Evolutionary conservation across 1,284 basidiomycete genomes (phyloP).

Genomic region (Melanopsichium pennsylvanicum): DNA sequence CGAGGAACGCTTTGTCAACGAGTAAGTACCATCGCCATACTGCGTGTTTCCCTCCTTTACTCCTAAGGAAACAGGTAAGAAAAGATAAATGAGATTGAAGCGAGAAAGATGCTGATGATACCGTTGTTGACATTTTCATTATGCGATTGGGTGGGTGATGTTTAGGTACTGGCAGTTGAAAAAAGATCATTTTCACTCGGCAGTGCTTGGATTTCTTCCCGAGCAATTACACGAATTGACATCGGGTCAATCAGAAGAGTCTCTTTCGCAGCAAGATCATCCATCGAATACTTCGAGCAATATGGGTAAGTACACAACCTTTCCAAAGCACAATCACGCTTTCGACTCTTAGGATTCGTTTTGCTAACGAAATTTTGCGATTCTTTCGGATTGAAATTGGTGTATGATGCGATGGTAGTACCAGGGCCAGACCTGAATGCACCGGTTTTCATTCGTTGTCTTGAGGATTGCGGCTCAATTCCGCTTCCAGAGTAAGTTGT

Average conservation of each 20-base stretch:
- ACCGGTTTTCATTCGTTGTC: slow-evolving; percentile 61
- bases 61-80: too few relatives aligned
- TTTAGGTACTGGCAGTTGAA: slow-evolving; percentile 51
- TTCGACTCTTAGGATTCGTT: too few relatives aligned
- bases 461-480: slow-evolving; percentile 54
- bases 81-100: not conserved
- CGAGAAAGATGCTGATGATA: not conserved
- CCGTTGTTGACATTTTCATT: not conserved
- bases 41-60: not conserved
- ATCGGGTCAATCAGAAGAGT: slow-evolving; percentile 18
- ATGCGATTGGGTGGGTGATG: too few relatives aligned
- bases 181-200: slow-evolving; percentile 35
- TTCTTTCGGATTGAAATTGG: too few relatives aligned
- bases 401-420: slow-evolving; percentile 12
- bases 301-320: slow-evolving; percentile 44
- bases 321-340: too few relatives aligned
- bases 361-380: too few relatives aligned
- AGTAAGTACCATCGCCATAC: slow-evolving; percentile 34
- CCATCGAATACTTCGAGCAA: slow-evolving; percentile 18
- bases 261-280: slow-evolving; percentile 9
- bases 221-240: slow-evolving; percentile 46
- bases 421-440: slow-evolving; percentile 50
- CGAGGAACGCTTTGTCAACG: slow-evolving; percentile 45
- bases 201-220: slow-evolving; percentile 54
- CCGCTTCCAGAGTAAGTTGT: slow-evolving; percentile 48